Conservation (phyloP, 2,329 filamentous ascomycete species). For the Torrubiella hemipterigena region DNA sequence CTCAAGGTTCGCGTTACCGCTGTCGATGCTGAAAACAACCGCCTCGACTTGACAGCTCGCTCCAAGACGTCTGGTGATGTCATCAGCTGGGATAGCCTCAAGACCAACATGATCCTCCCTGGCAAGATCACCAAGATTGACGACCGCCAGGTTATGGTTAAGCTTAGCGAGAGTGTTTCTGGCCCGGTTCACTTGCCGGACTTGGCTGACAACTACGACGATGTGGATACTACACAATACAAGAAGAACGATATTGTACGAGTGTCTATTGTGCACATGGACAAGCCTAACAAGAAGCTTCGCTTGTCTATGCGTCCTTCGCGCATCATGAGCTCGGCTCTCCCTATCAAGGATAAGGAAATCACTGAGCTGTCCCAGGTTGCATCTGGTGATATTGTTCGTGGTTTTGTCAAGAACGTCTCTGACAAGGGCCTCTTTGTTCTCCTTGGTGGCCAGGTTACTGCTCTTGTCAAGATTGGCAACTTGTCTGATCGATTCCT, state of each 20-base stretch:
- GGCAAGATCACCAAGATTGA: constrained; percentile 76
- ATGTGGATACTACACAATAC: constrained; percentile 63
- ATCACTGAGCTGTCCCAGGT: constrained; percentile 61
- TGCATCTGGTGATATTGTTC: constrained; percentile 64
- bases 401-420: constrained; percentile 87
- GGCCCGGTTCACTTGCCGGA: constrained; percentile 76
- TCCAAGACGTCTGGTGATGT: constrained; percentile 34
- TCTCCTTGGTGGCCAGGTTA: constrained; percentile 66
- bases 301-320: constrained; percentile 76
- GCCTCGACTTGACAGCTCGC: constrained; percentile 72
- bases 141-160: constrained; percentile 73
- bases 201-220: constrained; percentile 73
- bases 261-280: constrained; percentile 73
- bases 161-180: constrained; percentile 68
- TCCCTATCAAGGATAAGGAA: constrained; percentile 71
- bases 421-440: constrained; percentile 85
- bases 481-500: constrained; percentile 85
- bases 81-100: constrained; percentile 59
- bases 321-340: constrained; percentile 74
- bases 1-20: constrained; percentile 67
- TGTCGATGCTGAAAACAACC: constrained; percentile 60
- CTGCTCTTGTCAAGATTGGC: constrained; percentile 71
- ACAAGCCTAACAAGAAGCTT: constrained; percentile 73
- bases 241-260: constrained; percentile 79
- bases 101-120: constrained; percentile 68